phyloP scores from a whole-genome alignment of 306 rosid genomes.

The Vicia sativa region DNA sequence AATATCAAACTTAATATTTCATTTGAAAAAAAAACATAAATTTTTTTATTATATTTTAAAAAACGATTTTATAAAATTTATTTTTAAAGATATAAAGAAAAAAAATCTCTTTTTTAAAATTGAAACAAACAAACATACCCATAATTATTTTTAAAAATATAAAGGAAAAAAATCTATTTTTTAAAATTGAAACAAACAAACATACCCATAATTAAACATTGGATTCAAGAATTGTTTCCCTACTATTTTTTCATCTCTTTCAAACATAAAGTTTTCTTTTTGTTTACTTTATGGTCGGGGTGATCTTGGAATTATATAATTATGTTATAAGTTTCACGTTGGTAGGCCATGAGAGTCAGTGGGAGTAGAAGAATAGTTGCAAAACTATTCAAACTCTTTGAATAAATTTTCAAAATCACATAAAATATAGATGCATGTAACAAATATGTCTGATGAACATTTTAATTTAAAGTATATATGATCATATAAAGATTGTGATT shows the following conservation, averaged over 20 bases:
- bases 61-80: too few species aligned
- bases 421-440: background rate
- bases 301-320: slow-evolving; percentile 25
- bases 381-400: background rate
- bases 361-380: slow-evolving; percentile 5
- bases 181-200: too few species aligned
- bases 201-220: background rate
- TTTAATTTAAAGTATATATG: background rate
- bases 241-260: too few species aligned
- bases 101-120: too few species aligned
- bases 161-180: too few species aligned
- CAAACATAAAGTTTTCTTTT: slow-evolving; percentile 9
- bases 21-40: too few species aligned
- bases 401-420: background rate
- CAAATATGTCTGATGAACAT: background rate
- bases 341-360: slow-evolving; percentile 26
- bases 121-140: too few species aligned
- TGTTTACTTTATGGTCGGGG: slow-evolving; percentile 13
- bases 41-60: too few species aligned
- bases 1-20: too few species aligned
- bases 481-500: background rate
- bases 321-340: slow-evolving; percentile 27
- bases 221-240: background rate
- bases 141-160: too few species aligned
- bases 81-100: too few species aligned